phyloP scores from a whole-genome alignment of 2,329 filamentous ascomycete genomes.

The Arthrinium phaeospermum region DNA sequence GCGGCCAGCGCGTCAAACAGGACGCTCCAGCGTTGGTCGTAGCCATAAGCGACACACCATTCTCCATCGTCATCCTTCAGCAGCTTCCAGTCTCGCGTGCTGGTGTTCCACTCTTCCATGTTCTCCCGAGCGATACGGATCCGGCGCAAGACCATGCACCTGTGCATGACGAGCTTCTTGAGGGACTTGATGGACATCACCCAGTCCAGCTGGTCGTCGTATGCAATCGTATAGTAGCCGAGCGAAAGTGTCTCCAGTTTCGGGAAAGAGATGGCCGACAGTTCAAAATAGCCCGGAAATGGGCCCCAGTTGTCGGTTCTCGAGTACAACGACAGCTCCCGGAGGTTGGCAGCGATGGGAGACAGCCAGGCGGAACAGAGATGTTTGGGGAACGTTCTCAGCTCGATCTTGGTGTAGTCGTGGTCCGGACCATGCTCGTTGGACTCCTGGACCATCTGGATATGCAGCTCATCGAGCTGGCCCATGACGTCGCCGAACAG shows the following conservation, averaged over 20 bases:
- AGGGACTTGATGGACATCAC: background rate
- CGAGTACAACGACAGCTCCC: background rate
- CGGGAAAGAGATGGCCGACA: background rate
- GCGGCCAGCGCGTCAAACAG: background rate
- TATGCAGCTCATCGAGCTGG: background rate
- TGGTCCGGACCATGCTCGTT: background rate
- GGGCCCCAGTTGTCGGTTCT: background rate
- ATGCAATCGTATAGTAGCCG: background rate
- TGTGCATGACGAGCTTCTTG: constrained; percentile 4
- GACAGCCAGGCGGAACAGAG: background rate
- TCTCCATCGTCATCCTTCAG: background rate
- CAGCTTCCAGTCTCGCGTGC: background rate
- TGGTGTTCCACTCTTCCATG: background rate
- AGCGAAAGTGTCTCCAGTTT: background rate
- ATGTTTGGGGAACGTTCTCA: background rate
- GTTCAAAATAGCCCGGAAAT: background rate
- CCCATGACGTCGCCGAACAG: background rate
- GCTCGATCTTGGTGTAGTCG: background rate
- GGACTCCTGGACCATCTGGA: background rate
- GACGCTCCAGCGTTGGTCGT: background rate
- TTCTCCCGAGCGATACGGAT: background rate
- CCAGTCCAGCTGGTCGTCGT: background rate
- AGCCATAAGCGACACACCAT: background rate
- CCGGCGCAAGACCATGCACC: background rate
- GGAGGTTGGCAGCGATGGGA: background rate